phyloP scores from a whole-genome alignment of 257 asterid species.

The Rehmannia glutinosa region DNA sequence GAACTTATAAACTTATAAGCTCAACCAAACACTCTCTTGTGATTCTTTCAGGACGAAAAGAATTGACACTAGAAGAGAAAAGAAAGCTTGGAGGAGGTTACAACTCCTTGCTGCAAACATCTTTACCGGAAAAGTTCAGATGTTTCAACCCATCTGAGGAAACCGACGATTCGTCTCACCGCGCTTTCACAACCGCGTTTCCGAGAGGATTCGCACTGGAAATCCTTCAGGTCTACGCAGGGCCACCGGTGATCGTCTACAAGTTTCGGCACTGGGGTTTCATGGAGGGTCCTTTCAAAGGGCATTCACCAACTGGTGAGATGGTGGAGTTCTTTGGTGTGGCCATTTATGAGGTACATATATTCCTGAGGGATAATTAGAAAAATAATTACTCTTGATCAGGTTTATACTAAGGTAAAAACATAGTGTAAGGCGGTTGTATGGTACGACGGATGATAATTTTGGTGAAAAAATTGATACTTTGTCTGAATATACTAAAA shows the following conservation, averaged over 20 bases:
- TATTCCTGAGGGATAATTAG: not conserved
- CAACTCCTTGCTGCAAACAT: constrained; percentile 33
- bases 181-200: constrained; percentile 34
- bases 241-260: constrained; percentile 38
- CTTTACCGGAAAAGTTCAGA: constrained; percentile 31
- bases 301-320: constrained; percentile 36
- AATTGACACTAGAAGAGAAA: constrained; percentile 24
- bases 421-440: no score
- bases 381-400: no score
- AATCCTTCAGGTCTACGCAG: constrained; percentile 33
- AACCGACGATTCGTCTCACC: constrained; percentile 32
- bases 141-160: constrained; percentile 37
- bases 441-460: no score
- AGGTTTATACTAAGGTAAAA: no score
- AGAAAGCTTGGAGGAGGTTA: constrained; percentile 34
- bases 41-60: constrained; percentile 27
- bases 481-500: no score
- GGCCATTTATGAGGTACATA: constrained; percentile 34
- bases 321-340: constrained; percentile 38
- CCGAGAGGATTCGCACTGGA: constrained; percentile 43
- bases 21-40: not conserved
- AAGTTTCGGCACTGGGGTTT: constrained; percentile 55
- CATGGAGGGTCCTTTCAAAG: constrained; percentile 51
- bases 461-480: no score
- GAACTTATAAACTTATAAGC: no score